Evolutionary conservation across 352 stramenopile genomes (phyloP).

Genomic region (Globisporangium nunn): DNA sequence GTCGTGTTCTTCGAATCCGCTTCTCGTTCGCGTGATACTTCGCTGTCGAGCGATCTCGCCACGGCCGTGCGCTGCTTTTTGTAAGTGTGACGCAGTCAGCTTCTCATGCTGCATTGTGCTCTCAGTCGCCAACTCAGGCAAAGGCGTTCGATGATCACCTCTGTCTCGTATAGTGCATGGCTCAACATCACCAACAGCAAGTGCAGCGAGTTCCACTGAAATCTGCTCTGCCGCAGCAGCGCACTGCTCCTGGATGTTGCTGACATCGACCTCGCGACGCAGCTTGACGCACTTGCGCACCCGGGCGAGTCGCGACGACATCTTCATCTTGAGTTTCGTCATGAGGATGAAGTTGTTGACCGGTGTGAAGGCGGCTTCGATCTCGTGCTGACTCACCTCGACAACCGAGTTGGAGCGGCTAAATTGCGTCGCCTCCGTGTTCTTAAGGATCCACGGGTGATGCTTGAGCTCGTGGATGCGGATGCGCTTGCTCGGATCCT

Average conservation of each 20-base stretch:
- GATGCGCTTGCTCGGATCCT: slow-evolving; percentile 43
- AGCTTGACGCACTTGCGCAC: slow-evolving; percentile 23
- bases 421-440: not conserved
- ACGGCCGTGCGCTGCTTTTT: not conserved
- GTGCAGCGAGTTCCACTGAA: no score
- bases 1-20: slow-evolving; percentile 1
- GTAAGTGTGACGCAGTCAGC: not conserved
- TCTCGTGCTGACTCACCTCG: slow-evolving; percentile 52
- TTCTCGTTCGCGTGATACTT: slow-evolving; percentile 1
- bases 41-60: not conserved
- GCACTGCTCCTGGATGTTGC: no score
- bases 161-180: not conserved
- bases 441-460: slow-evolving; percentile 37
- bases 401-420: slow-evolving; percentile 8
- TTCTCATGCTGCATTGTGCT: not conserved
- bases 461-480: slow-evolving; percentile 43
- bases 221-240: no score
- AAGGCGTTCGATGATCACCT: not conserved
- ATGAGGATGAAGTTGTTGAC: slow-evolving; percentile 82
- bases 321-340: slow-evolving; percentile 70
- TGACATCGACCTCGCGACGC: not conserved
- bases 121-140: not conserved
- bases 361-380: slow-evolving; percentile 68
- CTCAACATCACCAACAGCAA: no score
- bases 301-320: slow-evolving; percentile 40